A percentile compares a stretch with the other conserved stretches of the same genome.
Evolutionary conservation across 116 monocot species (phyloP).

Genomic region (Thalassia testudinum): DNA sequence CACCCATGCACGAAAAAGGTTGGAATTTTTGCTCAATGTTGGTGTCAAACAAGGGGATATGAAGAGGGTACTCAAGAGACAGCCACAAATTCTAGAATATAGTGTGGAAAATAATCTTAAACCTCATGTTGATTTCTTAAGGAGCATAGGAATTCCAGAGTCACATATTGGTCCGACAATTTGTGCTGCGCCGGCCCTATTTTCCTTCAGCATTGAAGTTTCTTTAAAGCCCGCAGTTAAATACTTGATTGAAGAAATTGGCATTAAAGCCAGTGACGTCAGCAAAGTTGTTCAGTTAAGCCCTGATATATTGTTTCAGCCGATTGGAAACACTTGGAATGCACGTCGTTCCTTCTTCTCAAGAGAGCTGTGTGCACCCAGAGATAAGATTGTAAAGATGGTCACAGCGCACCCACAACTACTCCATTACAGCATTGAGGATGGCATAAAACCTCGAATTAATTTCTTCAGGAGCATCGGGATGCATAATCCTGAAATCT

Average conservation of each 20-base stretch:
- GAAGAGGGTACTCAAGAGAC: slow-evolving; percentile 67
- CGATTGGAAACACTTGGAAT: slow-evolving; percentile 71
- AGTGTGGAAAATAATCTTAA: slow-evolving; percentile 80
- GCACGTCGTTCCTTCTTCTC: slow-evolving; percentile 63
- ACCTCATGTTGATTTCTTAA: slow-evolving; percentile 63
- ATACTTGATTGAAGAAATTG: slow-evolving; percentile 88
- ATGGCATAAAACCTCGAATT: slow-evolving; percentile 88
- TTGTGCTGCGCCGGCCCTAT: slow-evolving; percentile 72
- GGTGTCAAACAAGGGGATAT: slow-evolving; percentile 71
- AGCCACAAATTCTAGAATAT: slow-evolving; percentile 91
- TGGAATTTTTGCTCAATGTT: slow-evolving; percentile 55
- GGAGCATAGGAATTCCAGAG: slow-evolving; percentile 56
- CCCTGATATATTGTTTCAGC: slow-evolving; percentile 84
- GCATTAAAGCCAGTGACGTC: slow-evolving; percentile 53
- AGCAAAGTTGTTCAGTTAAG: slow-evolving; percentile 91
- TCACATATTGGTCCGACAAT: slow-evolving; percentile 74
- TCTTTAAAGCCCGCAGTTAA: slow-evolving; percentile 77
- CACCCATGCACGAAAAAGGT: slow-evolving; percentile 60
- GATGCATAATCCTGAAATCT: slow-evolving; percentile 68
- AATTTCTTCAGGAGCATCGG: slow-evolving; percentile 92
- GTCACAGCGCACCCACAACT: slow-evolving; percentile 93
- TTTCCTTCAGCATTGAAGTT: slow-evolving; percentile 79
- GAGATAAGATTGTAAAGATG: slow-evolving; percentile 85
- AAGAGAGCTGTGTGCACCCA: slow-evolving; percentile 73
- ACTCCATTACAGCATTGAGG: slow-evolving; percentile 94